Evolutionary conservation across 192 early-diverging fungal species (phyloP).

Genomic region (Spizellomyces punctatus): DNA sequence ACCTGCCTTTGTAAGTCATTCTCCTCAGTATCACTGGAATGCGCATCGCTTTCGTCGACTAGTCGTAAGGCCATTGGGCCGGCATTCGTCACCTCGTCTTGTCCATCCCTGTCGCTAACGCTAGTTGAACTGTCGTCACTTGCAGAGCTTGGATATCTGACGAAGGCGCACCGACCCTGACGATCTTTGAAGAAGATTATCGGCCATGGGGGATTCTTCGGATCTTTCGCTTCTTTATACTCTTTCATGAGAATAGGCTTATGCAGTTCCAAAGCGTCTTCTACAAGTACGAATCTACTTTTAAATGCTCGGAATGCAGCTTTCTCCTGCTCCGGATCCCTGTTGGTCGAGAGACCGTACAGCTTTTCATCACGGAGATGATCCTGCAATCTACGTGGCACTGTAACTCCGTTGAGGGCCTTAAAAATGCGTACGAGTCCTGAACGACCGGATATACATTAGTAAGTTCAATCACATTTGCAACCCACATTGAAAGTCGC

Average conservation of each 20-base stretch:
- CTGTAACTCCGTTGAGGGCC: constrained; percentile 13
- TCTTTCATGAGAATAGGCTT: constrained; percentile 25
- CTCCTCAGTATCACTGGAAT: background rate
- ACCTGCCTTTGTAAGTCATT: background rate
- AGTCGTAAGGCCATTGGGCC: background rate
- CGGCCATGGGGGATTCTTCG: constrained; percentile 28
- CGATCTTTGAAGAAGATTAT: constrained; percentile 14
- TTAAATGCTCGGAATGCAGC: constrained; percentile 16
- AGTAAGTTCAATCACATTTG: too few species aligned
- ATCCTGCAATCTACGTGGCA: constrained; percentile 28
- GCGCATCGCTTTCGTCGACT: background rate
- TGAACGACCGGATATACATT: too few species aligned
- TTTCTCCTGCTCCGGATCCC: background rate
- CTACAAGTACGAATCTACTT: constrained; percentile 24
- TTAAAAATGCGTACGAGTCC: constrained; percentile 6
- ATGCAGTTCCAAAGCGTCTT: constrained; percentile 21
- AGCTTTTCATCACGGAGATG: constrained; percentile 32
- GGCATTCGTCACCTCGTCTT: background rate
- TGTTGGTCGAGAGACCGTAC: constrained; percentile 27
- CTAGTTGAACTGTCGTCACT: background rate
- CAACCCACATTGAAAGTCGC: too few species aligned
- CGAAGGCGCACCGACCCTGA: constrained; percentile 26
- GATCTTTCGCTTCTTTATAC: constrained; percentile 27
- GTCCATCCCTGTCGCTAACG: background rate
- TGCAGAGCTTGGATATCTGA: background rate